A percentile compares a stretch with the other conserved stretches of the same genome.
These are phyloP conservation scores for Chlorella sp. DNA, from an alignment of 139 green algal genomes.

Conservation along the genomic window DNA sequence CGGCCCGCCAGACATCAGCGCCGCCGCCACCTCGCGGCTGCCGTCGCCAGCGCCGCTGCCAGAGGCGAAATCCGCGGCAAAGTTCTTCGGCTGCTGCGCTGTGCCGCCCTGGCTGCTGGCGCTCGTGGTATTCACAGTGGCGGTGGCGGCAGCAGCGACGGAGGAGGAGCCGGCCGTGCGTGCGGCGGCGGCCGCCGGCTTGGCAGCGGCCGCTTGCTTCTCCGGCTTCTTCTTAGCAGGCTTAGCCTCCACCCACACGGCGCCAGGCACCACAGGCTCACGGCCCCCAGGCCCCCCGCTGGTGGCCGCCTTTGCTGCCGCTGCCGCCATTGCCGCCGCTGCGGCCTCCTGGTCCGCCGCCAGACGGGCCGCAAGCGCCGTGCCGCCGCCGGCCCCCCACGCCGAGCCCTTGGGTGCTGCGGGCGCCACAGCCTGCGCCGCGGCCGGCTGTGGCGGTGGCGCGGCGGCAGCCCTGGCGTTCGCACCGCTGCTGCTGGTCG, in stretches of 20 bases:
- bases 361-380: neutral
- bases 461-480: no score
- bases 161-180: no score
- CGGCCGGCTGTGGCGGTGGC: neutral
- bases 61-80: no score
- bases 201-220: no score
- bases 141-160: neutral
- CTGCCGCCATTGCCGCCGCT: neutral
- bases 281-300: no score
- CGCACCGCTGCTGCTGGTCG: neutral
- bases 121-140: neutral
- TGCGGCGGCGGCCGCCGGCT: no score
- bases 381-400: neutral
- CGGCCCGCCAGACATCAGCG: neutral
- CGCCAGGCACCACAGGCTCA: neutral
- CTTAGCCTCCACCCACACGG: neutral
- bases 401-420: neutral
- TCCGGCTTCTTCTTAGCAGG: no score
- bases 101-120: no score
- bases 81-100: no score
- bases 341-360: neutral
- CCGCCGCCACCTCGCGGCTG: neutral
- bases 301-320: no score
- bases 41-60: neutral
- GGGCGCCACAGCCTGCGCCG: no score